Evolutionary conservation across 352 stramenopile genomes (phyloP).

Genomic region (Phytophthora parvispora): DNA sequence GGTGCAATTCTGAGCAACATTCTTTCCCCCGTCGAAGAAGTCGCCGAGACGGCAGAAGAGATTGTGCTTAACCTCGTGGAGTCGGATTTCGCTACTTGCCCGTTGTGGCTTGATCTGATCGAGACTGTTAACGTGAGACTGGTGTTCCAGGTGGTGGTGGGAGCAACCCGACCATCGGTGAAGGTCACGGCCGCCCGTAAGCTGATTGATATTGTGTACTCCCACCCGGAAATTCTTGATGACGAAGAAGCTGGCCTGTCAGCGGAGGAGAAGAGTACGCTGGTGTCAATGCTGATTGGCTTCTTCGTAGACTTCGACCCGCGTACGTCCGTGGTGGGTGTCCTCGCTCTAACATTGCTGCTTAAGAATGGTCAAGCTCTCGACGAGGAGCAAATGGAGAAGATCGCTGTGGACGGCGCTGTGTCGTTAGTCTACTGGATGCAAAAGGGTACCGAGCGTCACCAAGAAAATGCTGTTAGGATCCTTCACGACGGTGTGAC

Average conservation of each 20-base stretch:
- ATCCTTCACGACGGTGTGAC: constrained; percentile 79
- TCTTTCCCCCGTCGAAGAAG: constrained; percentile 55
- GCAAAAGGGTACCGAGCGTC: constrained; percentile 83
- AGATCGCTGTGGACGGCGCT: constrained; percentile 73
- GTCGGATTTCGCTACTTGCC: constrained; percentile 85
- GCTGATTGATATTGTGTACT: constrained; percentile 83
- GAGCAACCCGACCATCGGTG: constrained; percentile 61
- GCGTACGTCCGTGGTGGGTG: constrained; percentile 76
- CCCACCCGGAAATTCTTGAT: constrained; percentile 59
- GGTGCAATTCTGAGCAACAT: constrained; percentile 75
- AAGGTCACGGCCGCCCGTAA: constrained; percentile 78
- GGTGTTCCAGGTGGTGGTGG: constrained; percentile 70
- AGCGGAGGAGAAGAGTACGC: constrained; percentile 55
- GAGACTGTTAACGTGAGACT: constrained; percentile 68
- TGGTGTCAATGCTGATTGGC: constrained; percentile 76
- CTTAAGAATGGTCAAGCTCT: constrained; percentile 70
- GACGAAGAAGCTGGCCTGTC: constrained; percentile 63
- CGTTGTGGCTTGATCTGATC: constrained; percentile 83
- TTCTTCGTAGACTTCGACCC: constrained; percentile 82
- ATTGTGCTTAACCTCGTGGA: constrained; percentile 84
- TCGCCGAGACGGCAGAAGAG: constrained; percentile 71
- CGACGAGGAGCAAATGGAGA: constrained; percentile 72
- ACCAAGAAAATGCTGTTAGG: constrained; percentile 83
- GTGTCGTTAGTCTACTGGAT: constrained; percentile 87
- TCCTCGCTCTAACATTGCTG: constrained; percentile 75